Evolutionary conservation across 768 basidiomycete species (phyloP).

Genomic region (Melanogaster broomeanus): DNA sequence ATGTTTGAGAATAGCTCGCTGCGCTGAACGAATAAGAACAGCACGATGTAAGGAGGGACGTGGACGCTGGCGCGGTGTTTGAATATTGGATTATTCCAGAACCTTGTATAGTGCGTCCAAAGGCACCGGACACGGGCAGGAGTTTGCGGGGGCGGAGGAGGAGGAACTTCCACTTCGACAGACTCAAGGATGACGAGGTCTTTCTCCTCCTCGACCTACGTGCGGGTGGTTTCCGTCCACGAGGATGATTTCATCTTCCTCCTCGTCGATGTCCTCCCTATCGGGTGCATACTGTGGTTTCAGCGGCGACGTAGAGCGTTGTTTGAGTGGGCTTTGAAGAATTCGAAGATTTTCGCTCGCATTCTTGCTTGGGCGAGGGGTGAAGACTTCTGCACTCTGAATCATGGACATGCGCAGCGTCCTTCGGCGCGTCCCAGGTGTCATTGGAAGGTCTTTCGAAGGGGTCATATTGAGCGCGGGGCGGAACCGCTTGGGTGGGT

Average conservation of each 20-base stretch:
- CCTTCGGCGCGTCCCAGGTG: constrained; percentile 27
- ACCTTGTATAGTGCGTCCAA: neutral
- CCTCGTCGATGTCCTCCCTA: constrained; percentile 24
- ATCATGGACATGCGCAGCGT: constrained; percentile 76
- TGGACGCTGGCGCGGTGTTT: constrained; percentile 27
- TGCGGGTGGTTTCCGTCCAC: constrained; percentile 67
- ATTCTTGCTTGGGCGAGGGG: constrained; percentile 59
- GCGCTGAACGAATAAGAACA: constrained; percentile 70
- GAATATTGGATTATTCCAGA: constrained; percentile 2
- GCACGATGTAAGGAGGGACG: constrained; percentile 63
- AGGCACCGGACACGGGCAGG: constrained; percentile 6
- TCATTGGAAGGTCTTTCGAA: constrained; percentile 19
- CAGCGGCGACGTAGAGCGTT: constrained; percentile 14
- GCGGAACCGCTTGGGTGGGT: constrained; percentile 74
- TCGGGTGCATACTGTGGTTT: constrained; percentile 4
- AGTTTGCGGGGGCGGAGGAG: constrained; percentile 10
- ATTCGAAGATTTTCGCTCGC: constrained; percentile 65
- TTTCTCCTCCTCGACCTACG: constrained; percentile 67
- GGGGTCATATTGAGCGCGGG: constrained; percentile 53
- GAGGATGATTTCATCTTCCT: constrained; percentile 53
- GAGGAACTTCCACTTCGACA: constrained; percentile 40
- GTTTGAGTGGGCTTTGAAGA: constrained; percentile 47
- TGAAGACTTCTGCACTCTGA: constrained; percentile 70
- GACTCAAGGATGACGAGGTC: constrained; percentile 76
- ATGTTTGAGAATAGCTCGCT: constrained; percentile 53